phyloP scores from a whole-genome alignment of 306 rosid genomes.

The Ziziphus jujuba region DNA sequence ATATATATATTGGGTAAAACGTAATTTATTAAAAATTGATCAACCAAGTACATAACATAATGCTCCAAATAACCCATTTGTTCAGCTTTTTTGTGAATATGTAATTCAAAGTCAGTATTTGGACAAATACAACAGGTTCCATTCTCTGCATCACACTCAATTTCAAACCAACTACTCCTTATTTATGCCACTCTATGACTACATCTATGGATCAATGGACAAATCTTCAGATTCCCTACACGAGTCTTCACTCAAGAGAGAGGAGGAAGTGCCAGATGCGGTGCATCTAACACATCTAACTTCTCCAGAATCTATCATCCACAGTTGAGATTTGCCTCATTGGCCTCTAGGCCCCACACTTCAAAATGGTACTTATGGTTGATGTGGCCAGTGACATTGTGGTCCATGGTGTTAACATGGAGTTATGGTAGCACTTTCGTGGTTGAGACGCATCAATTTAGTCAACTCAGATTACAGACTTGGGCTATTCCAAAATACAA shows the following conservation, averaged over 20 bases:
- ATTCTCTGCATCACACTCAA: slow-evolving; percentile 33
- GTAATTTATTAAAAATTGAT: too few relatives aligned
- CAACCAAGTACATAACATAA: too few relatives aligned
- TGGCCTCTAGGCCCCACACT: slow-evolving; percentile 28
- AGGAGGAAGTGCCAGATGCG: slow-evolving; percentile 27
- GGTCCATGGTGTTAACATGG: slow-evolving; percentile 23
- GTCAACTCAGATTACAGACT: slow-evolving; percentile 23
- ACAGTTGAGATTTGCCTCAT: too few relatives aligned
- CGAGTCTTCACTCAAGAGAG: slow-evolving; percentile 10
- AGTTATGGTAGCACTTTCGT: slow-evolving; percentile 17
- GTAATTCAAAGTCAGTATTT: too few relatives aligned
- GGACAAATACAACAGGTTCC: slow-evolving; percentile 8
- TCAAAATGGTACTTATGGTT: slow-evolving; percentile 26
- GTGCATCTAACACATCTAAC: slow-evolving; percentile 36
- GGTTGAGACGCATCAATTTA: slow-evolving; percentile 19
- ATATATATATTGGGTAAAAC: too few relatives aligned
- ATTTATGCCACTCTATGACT: slow-evolving; percentile 33
- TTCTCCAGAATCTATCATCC: slow-evolving; percentile 26
- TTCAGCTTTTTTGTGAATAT: too few relatives aligned
- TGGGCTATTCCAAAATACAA: slow-evolving; percentile 28
- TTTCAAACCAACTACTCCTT: slow-evolving; percentile 35
- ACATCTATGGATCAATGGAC: slow-evolving; percentile 31
- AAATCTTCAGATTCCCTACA: slow-evolving; percentile 8
- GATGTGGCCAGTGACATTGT: slow-evolving; percentile 29
- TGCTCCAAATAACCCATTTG: too few relatives aligned